These are phyloP conservation scores for Bipolaris gigantea DNA, from an alignment of 2,329 filamentous ascomycete genomes.

Conservation along the genomic window DNA sequence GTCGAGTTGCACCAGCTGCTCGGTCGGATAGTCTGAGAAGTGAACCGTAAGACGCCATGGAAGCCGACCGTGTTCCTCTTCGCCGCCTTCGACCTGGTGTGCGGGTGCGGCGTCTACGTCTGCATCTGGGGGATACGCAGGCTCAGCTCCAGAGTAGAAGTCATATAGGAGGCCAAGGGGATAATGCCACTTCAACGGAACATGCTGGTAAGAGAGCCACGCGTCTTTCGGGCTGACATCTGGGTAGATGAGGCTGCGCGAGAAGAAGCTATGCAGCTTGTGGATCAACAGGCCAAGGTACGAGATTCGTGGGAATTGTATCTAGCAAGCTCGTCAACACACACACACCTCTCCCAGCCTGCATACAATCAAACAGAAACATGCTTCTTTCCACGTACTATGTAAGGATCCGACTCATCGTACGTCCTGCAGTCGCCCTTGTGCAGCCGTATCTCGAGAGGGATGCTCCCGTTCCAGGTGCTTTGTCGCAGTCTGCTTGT, in stretches of 20 bases:
- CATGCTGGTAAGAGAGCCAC: slow-evolving; percentile 69
- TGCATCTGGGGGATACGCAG: slow-evolving; percentile 38
- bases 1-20: slow-evolving; percentile 62
- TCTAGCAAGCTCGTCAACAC: slow-evolving; percentile 41
- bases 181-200: slow-evolving; percentile 73
- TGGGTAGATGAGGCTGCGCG: slow-evolving; percentile 60
- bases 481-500: slow-evolving; percentile 49
- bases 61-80: slow-evolving; percentile 37
- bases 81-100: slow-evolving; percentile 19
- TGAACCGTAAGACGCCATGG: slow-evolving; percentile 68
- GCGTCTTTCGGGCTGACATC: slow-evolving; percentile 55
- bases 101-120: slow-evolving; percentile 8
- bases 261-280: slow-evolving; percentile 65
- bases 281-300: slow-evolving; percentile 69
- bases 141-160: slow-evolving; percentile 63
- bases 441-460: slow-evolving; percentile 62
- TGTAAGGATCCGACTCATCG: slow-evolving; percentile 62
- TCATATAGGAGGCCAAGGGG: slow-evolving; percentile 71
- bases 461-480: slow-evolving; percentile 63
- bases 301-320: slow-evolving; percentile 66
- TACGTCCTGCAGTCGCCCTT: slow-evolving; percentile 63
- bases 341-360: neutral
- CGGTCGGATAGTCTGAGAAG: slow-evolving; percentile 60
- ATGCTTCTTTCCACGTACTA: slow-evolving; percentile 49
- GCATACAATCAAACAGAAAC: neutral